Evolutionary conservation across 139 green algal genomes (phyloP).

Genomic region (Coccomyxa sp.): DNA sequence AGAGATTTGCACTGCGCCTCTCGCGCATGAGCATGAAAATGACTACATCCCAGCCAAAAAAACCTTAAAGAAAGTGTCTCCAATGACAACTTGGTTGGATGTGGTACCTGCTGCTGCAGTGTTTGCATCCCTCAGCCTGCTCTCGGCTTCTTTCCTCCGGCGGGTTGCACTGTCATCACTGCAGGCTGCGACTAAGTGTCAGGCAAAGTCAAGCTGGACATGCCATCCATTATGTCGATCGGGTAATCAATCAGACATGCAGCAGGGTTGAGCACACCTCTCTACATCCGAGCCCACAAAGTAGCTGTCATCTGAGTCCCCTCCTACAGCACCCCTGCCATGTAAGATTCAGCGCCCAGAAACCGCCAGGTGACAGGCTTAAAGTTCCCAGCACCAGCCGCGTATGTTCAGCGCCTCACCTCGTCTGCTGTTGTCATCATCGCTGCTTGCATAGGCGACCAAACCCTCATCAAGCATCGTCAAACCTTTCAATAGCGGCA

Average conservation of each 20-base stretch:
- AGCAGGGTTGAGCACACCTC: slow-evolving; percentile 5
- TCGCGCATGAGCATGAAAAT: too few species aligned
- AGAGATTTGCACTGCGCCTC: too few species aligned
- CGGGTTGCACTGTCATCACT: slow-evolving; percentile 9
- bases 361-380: not conserved
- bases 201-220: not conserved
- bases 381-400: not conserved
- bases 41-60: too few species aligned
- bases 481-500: not conserved
- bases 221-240: not conserved
- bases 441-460: not conserved
- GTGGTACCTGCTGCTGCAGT: too few species aligned
- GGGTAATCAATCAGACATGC: not conserved
- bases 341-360: not conserved
- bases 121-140: not conserved
- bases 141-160: not conserved
- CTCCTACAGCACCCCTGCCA: slow-evolving; percentile 7
- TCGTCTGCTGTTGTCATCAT: not conserved
- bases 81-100: too few species aligned
- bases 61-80: too few species aligned
- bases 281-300: slow-evolving; percentile 12
- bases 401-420: not conserved
- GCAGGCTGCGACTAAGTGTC: not conserved
- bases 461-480: not conserved
- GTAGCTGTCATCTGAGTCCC: slow-evolving; percentile 15